phyloP scores from a whole-genome alignment of 371 early-diverging fungal species.

The Cokeromyces recurvatus region DNA sequence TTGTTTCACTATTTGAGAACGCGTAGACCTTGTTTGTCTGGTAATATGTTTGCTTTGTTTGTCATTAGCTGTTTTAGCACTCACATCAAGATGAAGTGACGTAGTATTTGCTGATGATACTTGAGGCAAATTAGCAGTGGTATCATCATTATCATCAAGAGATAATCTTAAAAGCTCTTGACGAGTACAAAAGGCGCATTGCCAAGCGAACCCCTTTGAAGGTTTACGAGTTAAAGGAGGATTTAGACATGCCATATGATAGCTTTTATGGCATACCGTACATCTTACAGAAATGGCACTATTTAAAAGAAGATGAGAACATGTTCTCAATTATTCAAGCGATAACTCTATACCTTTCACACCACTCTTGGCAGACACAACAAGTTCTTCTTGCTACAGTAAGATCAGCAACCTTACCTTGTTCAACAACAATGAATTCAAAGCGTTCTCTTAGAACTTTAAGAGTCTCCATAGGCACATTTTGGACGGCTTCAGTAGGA shows the following conservation, averaged over 20 bases:
- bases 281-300: slow-evolving; percentile 61
- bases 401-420: slow-evolving; percentile 72
- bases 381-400: slow-evolving; percentile 71
- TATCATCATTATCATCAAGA: too few species aligned
- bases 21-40: too few species aligned
- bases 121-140: too few species aligned
- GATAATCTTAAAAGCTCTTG: too few species aligned
- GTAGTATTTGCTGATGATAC: too few species aligned
- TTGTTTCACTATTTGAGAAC: too few species aligned
- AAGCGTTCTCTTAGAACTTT: slow-evolving; percentile 63
- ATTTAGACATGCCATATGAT: slow-evolving; percentile 73
- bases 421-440: slow-evolving; percentile 80
- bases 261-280: slow-evolving; percentile 65
- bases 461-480: slow-evolving; percentile 70
- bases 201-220: slow-evolving; percentile 79
- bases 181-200: slow-evolving; percentile 67
- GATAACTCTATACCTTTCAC: slow-evolving; percentile 67
- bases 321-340: too few species aligned
- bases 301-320: background rate
- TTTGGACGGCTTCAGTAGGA: slow-evolving; percentile 71
- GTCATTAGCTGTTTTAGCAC: too few species aligned
- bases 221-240: slow-evolving; percentile 73
- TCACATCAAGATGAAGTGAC: too few species aligned
- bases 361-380: slow-evolving; percentile 75
- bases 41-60: too few species aligned